Evolutionary conservation across 1,284 basidiomycete species (phyloP), one percentile per base, ranked within the genome.

Genomic region (Papiliotrema flavescens): DNA sequence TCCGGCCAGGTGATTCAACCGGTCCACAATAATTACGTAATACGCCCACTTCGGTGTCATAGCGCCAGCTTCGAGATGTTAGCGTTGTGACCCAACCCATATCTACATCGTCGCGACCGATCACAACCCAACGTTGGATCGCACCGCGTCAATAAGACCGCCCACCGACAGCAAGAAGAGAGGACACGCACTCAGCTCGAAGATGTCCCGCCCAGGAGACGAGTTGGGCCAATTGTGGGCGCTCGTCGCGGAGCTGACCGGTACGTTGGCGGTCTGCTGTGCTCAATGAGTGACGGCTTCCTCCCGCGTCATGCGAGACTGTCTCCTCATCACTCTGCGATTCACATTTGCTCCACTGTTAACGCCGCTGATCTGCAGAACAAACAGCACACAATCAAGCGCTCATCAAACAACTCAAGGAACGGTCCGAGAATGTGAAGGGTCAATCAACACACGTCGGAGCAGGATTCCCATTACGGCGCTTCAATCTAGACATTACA

Each of bases 401-500:
- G 67, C 80, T 91, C 53, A 82, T 90, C 11, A 79, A 78, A 40
- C 80, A 84, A 3, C 81, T 98, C 32, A 85, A 90, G 59, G 78
- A 81, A 17, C 87, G 92, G 67, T 83, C 89, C 0, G 81, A 81
- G 15, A 78, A 84, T n/a, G 82, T 97, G 67, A 92, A 94, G 82
- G 83, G 82, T 20, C 88, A 95, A 72, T 87, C 92, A n/a, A 78
- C 83, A 0, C 84, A 92, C 67, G 79, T 83, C 15, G 84, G 84
- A 11, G 85, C 87, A 20, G 91, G 90, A 1, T 94, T 89, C 73
- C 83, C 86, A 0, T 79, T 98, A 42, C 81, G 92, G 60, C 82
- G 96, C 36, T 91, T 90, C 77, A 98, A 98, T 74, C 84, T 87
- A n/a, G 95, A 98, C 72, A 84, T 98, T 35, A 84, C 89, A 37